Evolutionary conservation across 768 basidiomycete genomes (phyloP).

Genomic region (Suillus plorans): DNA sequence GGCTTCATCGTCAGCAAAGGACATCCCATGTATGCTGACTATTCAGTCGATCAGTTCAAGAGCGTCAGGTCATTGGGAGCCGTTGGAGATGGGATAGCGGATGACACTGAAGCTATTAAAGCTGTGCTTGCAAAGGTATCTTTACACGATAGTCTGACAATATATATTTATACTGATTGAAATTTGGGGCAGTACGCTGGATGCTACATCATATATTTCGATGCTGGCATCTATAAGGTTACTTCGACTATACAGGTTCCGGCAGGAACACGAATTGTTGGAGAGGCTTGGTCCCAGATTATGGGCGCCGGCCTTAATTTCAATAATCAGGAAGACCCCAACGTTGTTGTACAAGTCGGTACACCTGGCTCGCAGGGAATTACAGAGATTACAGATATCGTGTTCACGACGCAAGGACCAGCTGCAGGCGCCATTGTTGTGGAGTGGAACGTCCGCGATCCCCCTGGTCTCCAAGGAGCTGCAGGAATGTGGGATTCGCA

Average conservation of each 20-base stretch:
- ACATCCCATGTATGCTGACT: slow-evolving; percentile 64
- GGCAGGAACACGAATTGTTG: slow-evolving; percentile 42
- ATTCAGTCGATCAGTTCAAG: slow-evolving; percentile 59
- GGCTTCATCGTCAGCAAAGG: slow-evolving; percentile 61
- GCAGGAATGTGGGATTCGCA: slow-evolving; percentile 50
- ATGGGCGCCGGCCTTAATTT: slow-evolving; percentile 42
- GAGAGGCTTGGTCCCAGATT: slow-evolving; percentile 47
- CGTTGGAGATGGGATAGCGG: slow-evolving; percentile 67
- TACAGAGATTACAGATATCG: slow-evolving; percentile 45
- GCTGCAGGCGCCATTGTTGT: slow-evolving; percentile 41
- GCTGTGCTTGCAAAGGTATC: slow-evolving; percentile 52
- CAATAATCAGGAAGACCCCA: slow-evolving; percentile 34
- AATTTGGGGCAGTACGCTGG: slow-evolving; percentile 35
- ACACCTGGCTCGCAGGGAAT: slow-evolving; percentile 34
- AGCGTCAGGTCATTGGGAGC: slow-evolving; percentile 68
- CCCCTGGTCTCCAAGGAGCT: slow-evolving; percentile 46
- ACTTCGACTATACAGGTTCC: slow-evolving; percentile 44
- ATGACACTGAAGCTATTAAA: slow-evolving; percentile 69
- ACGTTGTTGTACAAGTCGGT: slow-evolving; percentile 41
- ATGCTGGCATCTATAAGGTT: slow-evolving; percentile 45
- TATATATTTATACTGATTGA: not conserved
- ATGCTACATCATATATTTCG: slow-evolving; percentile 50
- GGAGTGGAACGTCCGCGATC: slow-evolving; percentile 60
- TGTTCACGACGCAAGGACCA: slow-evolving; percentile 42
- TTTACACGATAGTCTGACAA: not conserved